Percentiles rank a stretch among this genome's conserved stretches.
Conservation (phyloP, 140 eudicot genomes). For the Ambrosia hybrid region DNA sequence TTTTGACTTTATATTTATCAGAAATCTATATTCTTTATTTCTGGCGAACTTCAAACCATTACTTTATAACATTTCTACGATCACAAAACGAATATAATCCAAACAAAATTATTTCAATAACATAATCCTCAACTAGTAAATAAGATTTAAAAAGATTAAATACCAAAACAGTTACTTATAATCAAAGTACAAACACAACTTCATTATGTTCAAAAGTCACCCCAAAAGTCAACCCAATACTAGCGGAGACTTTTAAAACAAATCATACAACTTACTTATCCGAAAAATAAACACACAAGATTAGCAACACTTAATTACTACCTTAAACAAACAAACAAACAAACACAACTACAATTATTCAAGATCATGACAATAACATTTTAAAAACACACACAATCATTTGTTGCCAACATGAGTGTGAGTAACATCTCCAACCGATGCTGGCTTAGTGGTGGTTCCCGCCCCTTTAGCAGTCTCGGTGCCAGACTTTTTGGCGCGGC, state of each 20-base stretch:
- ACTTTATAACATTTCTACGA: too few species aligned
- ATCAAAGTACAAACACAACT: background rate
- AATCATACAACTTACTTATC: background rate
- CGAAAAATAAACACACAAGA: background rate
- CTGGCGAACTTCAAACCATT: too few species aligned
- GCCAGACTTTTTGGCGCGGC: background rate
- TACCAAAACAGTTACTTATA: background rate
- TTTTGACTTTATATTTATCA: too few species aligned
- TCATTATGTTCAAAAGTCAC: background rate
- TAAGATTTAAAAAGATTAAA: background rate
- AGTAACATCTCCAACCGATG: slow-evolving; percentile 1
- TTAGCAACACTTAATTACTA: background rate
- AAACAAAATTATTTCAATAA: too few species aligned
- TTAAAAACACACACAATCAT: background rate
- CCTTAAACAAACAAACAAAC: background rate
- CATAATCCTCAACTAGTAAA: background rate
- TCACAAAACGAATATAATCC: background rate
- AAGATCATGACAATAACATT: background rate
- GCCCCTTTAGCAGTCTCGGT: background rate
- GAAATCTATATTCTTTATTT: too few species aligned
- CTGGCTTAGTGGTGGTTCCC: background rate
- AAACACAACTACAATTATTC: background rate
- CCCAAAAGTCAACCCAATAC: background rate
- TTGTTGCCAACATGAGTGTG: background rate
- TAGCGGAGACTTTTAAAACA: background rate